These are phyloP conservation scores for Penicillium atrosanguineum DNA, from an alignment of 495 filamentous ascomycete species.

Conservation along the genomic window DNA sequence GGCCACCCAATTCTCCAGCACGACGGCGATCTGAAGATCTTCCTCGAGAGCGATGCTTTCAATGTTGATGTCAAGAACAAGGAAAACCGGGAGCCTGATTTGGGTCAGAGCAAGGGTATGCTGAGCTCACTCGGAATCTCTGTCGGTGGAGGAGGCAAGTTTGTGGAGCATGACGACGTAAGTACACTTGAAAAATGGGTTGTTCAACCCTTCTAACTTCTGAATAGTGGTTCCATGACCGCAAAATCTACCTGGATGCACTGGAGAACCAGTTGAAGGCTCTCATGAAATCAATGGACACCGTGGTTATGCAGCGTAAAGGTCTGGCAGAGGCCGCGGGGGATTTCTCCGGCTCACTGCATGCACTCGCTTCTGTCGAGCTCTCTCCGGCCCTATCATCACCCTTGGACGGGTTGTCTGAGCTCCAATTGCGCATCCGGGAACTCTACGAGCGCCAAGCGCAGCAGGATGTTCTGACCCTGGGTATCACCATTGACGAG, in stretches of 20 bases:
- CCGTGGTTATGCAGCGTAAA: constrained; percentile 86
- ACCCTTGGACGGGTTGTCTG: constrained; percentile 84
- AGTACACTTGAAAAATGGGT: constrained; percentile 29
- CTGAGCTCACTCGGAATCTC: constrained; percentile 78
- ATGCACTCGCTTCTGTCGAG: constrained; percentile 83
- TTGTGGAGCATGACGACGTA: constrained; percentile 97
- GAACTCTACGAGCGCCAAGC: constrained; percentile 96
- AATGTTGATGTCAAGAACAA: constrained; percentile 97
- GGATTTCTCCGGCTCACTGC: constrained; percentile 89
- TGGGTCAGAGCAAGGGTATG: constrained; percentile 90
- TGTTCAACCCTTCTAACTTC: constrained; percentile 5
- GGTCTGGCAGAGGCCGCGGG: constrained; percentile 87
- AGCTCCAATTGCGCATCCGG: constrained; percentile 87
- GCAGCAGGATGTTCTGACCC: constrained; percentile 91
- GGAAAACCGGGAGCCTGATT: constrained; percentile 81
- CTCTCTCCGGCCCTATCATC: constrained; percentile 83
- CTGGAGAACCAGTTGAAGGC: constrained; percentile 94
- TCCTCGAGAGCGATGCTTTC: constrained; percentile 93
- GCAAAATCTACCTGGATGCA: constrained; percentile 88
- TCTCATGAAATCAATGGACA: constrained; percentile 88
- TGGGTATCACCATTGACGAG: constrained; percentile 97
- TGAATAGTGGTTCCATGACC: constrained; percentile 92
- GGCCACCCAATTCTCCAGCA: constrained; percentile 88
- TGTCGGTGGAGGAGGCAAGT: constrained; percentile 74
- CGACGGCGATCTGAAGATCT: constrained; percentile 90